Conservation (phyloP, 768 basidiomycete species). For the Amanita polypyramis region DNA sequence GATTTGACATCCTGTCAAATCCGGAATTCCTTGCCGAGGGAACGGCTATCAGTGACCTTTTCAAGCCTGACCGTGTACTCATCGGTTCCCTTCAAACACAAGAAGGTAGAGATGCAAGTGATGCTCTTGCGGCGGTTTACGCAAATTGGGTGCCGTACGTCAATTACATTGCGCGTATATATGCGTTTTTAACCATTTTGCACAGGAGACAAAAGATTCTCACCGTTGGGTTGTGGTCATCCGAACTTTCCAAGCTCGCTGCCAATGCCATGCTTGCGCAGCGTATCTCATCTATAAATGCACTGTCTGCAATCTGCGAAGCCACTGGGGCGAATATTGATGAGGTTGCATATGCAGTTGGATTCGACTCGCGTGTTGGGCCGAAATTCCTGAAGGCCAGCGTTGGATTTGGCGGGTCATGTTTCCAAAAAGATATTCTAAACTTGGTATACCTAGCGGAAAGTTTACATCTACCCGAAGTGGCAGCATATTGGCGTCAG, state of each 20-base stretch:
- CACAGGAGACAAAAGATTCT: slow-evolving; percentile 66
- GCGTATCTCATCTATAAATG: slow-evolving; percentile 96
- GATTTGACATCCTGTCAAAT: slow-evolving; percentile 98
- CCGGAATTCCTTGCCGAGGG: slow-evolving; percentile 99
- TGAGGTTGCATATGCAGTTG: slow-evolving; percentile 92
- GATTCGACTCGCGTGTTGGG: slow-evolving; percentile 87
- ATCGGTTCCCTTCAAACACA: slow-evolving; percentile 91
- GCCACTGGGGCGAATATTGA: slow-evolving; percentile 98
- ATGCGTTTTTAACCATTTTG: neutral
- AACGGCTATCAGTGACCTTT: slow-evolving; percentile 86
- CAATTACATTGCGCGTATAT: slow-evolving; percentile 3
- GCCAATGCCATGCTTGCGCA: slow-evolving; percentile 99
- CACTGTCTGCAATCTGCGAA: slow-evolving; percentile 97
- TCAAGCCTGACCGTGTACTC: slow-evolving; percentile 88
- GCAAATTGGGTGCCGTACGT: slow-evolving; percentile 94
- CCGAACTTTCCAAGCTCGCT: slow-evolving; percentile 95
- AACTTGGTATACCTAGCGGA: slow-evolving; percentile 97
- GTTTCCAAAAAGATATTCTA: slow-evolving; percentile 99
- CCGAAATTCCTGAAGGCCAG: slow-evolving; percentile 92
- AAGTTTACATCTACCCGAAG: slow-evolving; percentile 89
- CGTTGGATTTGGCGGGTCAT: slow-evolving; percentile 95
- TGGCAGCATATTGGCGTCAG: slow-evolving; percentile 95
- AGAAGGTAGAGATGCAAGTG: slow-evolving; percentile 77
- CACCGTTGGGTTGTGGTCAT: slow-evolving; percentile 96
- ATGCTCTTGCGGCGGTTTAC: slow-evolving; percentile 71